A percentile compares a stretch with the other conserved stretches of the same genome.
Conservation (phyloP, 805 yeast species). For the Maudiozyma saulgeensis region DNA sequence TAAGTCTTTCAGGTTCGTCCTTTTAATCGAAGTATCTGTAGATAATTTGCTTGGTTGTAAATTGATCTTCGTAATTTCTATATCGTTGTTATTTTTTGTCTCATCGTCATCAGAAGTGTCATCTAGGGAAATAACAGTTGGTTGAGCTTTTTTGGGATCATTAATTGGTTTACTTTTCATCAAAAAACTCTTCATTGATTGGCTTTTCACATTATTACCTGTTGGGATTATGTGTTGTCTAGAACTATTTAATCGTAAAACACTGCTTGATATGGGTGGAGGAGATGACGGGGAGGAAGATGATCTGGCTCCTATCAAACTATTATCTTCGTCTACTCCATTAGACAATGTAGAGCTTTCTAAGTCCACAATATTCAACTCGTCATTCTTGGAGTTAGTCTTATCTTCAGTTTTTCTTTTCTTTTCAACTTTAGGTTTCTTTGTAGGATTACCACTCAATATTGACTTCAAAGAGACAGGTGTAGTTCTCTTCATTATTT, state of each 20-base stretch:
- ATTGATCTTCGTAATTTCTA: constrained; percentile 2
- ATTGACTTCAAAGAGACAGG: constrained; percentile 11
- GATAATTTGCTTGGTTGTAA: constrained; percentile 6
- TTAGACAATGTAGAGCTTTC: not conserved
- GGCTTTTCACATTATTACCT: constrained; percentile 4
- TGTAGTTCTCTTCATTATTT: constrained; percentile 4
- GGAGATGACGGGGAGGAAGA: constrained; percentile 8
- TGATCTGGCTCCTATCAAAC: not conserved
- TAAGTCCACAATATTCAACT: not conserved
- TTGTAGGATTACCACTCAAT: constrained; percentile 15
- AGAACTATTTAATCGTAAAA: not conserved
- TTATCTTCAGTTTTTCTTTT: not conserved
- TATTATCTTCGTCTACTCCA: constrained; percentile 5
- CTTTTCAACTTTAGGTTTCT: constrained; percentile 1
- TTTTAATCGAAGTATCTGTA: constrained; percentile 14
- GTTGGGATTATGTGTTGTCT: constrained; percentile 6
- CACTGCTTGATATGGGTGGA: not conserved
- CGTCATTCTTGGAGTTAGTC: not conserved
- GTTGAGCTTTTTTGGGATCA: not conserved
- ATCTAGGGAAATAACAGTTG: constrained; percentile 9
- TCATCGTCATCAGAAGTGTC: constrained; percentile 3
- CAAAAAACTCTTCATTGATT: constrained; percentile 14
- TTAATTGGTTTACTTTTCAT: constrained; percentile 8
- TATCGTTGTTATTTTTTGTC: not conserved
- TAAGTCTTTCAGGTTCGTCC: constrained; percentile 17